Evolutionary conservation across 257 asterid species (phyloP).

Genomic region (Scutellaria galericulata): DNA sequence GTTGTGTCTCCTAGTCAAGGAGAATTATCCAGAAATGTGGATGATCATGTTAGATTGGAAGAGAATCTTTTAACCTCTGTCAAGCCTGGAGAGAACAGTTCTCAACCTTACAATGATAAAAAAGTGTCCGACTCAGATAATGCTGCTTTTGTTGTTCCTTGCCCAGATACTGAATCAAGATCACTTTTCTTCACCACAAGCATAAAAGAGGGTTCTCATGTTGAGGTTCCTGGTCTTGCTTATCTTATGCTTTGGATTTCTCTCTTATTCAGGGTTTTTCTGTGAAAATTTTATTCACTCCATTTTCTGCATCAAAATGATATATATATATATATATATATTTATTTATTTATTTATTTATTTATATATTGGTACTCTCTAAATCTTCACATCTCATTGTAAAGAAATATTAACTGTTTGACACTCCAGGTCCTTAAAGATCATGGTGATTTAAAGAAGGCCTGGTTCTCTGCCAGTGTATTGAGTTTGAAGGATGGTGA

Average conservation of each 20-base stretch:
- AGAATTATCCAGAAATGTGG: constrained; percentile 43
- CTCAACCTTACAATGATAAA: constrained; percentile 47
- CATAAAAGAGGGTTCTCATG: constrained; percentile 71
- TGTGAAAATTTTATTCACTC: constrained; percentile 11
- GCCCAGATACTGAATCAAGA: constrained; percentile 44
- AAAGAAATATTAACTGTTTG: constrained; percentile 30
- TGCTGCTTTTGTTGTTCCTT: constrained; percentile 45
- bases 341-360: too few relatives aligned
- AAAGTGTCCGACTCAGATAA: constrained; percentile 45
- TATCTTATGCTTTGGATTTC: constrained; percentile 17
- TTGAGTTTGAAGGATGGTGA: constrained; percentile 67
- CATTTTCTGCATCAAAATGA: neutral
- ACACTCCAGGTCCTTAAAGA: constrained; percentile 77
- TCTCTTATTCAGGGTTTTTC: constrained; percentile 21
- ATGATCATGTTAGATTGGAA: constrained; percentile 42
- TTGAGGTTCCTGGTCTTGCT: constrained; percentile 71
- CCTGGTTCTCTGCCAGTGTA: constrained; percentile 81
- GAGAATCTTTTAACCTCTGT: constrained; percentile 40
- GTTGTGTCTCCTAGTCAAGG: constrained; percentile 42
- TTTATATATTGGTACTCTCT: neutral
- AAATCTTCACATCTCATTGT: constrained; percentile 21
- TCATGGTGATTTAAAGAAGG: constrained; percentile 61
- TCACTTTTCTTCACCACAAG: constrained; percentile 34
- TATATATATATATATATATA: neutral
- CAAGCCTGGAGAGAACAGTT: constrained; percentile 46